Evolutionary conservation across 495 filamentous ascomycete species (phyloP).

Genomic region (Podospora conica): DNA sequence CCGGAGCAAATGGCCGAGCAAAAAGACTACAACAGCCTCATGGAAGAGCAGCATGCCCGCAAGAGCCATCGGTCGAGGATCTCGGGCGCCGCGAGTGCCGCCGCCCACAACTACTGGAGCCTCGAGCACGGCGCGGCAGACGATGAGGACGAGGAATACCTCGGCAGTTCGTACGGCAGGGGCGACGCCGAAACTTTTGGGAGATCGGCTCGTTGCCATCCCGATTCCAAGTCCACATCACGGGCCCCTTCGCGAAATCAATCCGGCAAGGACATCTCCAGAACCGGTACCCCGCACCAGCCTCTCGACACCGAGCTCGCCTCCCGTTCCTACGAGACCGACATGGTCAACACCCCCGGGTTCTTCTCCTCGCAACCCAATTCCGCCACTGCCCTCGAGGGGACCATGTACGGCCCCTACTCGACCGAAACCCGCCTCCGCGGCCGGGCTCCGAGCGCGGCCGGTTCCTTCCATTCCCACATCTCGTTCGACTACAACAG

Average conservation of each 20-base stretch:
- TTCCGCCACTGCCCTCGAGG: slow-evolving; percentile 57
- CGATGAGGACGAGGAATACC: slow-evolving; percentile 46
- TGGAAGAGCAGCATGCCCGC: slow-evolving; percentile 49
- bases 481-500: slow-evolving; percentile 51
- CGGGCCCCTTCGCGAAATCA: slow-evolving; percentile 39
- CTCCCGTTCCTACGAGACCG: slow-evolving; percentile 31
- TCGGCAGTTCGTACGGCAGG: slow-evolving; percentile 29
- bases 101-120: slow-evolving; percentile 59
- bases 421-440: slow-evolving; percentile 45
- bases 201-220: slow-evolving; percentile 14
- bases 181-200: slow-evolving; percentile 19
- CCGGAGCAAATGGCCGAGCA: slow-evolving; percentile 65
- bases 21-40: slow-evolving; percentile 51
- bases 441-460: slow-evolving; percentile 56
- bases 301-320: slow-evolving; percentile 38
- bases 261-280: slow-evolving; percentile 40
- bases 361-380: slow-evolving; percentile 42
- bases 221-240: slow-evolving; percentile 36
- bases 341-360: slow-evolving; percentile 38
- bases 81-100: slow-evolving; percentile 31
- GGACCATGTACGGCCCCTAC: slow-evolving; percentile 70
- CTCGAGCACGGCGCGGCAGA: slow-evolving; percentile 71
- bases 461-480: slow-evolving; percentile 56
- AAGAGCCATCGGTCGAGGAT: slow-evolving; percentile 42
- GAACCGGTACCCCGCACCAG: slow-evolving; percentile 36